Evolutionary conservation across 257 asterid species (phyloP).

Genomic region (Anisodus acutangulus): DNA sequence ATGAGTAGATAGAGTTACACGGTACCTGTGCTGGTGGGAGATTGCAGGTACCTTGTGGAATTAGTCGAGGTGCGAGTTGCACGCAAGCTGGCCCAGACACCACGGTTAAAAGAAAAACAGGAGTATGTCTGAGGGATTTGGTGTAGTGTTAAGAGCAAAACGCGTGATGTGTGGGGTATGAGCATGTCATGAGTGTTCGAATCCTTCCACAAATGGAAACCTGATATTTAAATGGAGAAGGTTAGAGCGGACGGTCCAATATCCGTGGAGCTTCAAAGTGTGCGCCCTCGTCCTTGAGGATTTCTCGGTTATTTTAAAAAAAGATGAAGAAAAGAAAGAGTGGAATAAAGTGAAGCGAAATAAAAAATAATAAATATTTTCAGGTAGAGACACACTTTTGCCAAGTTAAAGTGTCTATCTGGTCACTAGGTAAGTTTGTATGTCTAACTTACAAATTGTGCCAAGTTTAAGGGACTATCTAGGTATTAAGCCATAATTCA

Average conservation of each 20-base stretch:
- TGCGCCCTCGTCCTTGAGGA: neutral
- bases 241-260: neutral
- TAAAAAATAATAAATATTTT: neutral
- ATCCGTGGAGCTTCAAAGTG: neutral
- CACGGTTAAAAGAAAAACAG: neutral
- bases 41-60: neutral
- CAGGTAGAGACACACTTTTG: neutral
- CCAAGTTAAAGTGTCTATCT: no score
- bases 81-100: neutral
- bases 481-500: neutral
- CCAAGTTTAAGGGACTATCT: no score
- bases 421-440: no score
- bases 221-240: neutral
- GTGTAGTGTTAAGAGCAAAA: slow-evolving; percentile 9
- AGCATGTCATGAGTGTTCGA: neutral
- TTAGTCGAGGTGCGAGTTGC: neutral
- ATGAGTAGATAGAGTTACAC: neutral
- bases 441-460: no score
- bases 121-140: neutral
- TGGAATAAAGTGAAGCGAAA: slow-evolving; percentile 11
- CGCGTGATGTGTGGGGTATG: neutral
- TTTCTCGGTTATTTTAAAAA: neutral
- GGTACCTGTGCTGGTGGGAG: neutral
- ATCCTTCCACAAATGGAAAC: neutral
- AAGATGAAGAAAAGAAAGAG: neutral